Conservation (phyloP, 2,329 filamentous ascomycete genomes). For the Neophaeococcomyces mojaviensis region DNA sequence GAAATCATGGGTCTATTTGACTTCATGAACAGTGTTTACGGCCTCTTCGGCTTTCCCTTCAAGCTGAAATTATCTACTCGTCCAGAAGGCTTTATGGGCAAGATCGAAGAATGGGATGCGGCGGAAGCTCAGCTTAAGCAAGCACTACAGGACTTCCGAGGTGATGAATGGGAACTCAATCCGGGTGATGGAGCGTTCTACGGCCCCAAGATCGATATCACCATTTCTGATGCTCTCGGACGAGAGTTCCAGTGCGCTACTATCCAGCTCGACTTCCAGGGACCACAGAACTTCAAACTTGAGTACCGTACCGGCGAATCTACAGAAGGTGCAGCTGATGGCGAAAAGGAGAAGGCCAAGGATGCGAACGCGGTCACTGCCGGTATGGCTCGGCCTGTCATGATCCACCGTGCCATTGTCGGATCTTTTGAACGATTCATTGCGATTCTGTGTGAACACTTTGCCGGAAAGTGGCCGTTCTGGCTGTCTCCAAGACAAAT, state of each 20-base stretch:
- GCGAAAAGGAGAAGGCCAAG: conserved; percentile 27
- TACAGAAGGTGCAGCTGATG: conserved; percentile 33
- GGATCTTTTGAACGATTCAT: conserved; percentile 46
- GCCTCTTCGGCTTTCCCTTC: conserved; percentile 80
- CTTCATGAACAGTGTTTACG: conserved; percentile 73
- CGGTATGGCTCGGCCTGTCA: conserved; percentile 43
- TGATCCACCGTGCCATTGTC: conserved; percentile 46
- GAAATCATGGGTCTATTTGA: conserved; percentile 82
- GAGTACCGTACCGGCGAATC: conserved; percentile 70
- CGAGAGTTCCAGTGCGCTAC: conserved; percentile 86
- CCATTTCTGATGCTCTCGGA: conserved; percentile 77
- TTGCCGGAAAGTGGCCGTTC: conserved; percentile 47
- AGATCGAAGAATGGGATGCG: conserved; percentile 78
- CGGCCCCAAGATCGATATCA: conserved; percentile 97
- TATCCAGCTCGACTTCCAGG: conserved; percentile 88
- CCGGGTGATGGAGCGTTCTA: conserved; percentile 96
- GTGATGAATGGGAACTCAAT: conserved; percentile 78
- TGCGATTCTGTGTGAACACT: conserved; percentile 44
- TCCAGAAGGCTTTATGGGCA: conserved; percentile 79
- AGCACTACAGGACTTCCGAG: conserved; percentile 70
- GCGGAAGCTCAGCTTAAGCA: conserved; percentile 75
- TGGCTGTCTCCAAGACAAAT: conserved; percentile 46
- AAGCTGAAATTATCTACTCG: conserved; percentile 91
- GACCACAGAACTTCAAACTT: conserved; percentile 76
- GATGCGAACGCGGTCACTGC: conserved; percentile 27